Evolutionary conservation across 2,329 filamentous ascomycete species (phyloP).

Genomic region (Aspergillus versicolor): DNA sequence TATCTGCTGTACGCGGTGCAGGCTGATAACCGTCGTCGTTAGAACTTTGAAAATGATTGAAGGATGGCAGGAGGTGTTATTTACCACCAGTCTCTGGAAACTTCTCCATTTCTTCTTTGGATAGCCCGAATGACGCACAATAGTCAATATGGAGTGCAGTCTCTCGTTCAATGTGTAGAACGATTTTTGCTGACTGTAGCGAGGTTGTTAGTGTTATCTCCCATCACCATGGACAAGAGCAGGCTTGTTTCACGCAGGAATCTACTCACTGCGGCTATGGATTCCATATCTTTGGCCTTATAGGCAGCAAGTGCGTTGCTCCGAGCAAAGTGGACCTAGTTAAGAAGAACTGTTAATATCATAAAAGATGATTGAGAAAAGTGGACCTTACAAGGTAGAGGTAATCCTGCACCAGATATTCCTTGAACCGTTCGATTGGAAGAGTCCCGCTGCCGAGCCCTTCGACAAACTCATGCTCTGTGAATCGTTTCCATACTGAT

Average conservation of each 20-base stretch:
- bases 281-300: conserved; percentile 72
- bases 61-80: background rate
- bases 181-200: conserved; percentile 63
- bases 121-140: conserved; percentile 77
- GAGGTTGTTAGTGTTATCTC: background rate
- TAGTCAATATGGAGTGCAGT: conserved; percentile 79
- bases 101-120: conserved; percentile 68
- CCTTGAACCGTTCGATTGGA: conserved; percentile 74
- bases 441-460: conserved; percentile 73
- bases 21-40: conserved; percentile 40
- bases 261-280: conserved; percentile 66
- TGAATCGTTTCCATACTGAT: conserved; percentile 70
- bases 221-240: no score
- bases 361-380: background rate
- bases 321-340: conserved; percentile 77
- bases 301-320: conserved; percentile 83
- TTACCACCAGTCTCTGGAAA: conserved; percentile 73
- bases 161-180: conserved; percentile 75
- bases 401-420: conserved; percentile 90
- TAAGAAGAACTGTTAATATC: conserved; percentile 4
- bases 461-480: conserved; percentile 79
- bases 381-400: conserved; percentile 68
- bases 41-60: background rate
- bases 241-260: background rate
- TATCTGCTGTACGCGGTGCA: conserved; percentile 82